Evolutionary conservation across 2,329 filamentous ascomycete species (phyloP).

Genomic region (Trichoderma citrinoviride): DNA sequence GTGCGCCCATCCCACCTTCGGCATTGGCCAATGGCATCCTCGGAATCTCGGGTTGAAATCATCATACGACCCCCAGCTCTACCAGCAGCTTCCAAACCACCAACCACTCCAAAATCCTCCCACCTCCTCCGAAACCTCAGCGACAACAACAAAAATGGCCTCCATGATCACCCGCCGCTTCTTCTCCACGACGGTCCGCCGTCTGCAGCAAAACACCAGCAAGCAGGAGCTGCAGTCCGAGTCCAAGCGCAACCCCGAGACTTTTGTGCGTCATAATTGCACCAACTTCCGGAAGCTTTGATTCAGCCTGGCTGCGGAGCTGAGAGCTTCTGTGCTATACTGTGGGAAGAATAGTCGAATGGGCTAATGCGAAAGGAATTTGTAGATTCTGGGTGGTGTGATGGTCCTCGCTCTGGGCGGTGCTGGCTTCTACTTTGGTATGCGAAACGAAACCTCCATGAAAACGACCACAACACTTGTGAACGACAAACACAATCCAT

Average conservation of each 20-base stretch:
- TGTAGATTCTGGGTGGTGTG: conserved; percentile 82
- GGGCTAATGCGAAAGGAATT: conserved; percentile 13
- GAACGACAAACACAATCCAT: too few species aligned
- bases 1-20: conserved; percentile 27
- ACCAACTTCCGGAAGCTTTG: not conserved
- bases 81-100: conserved; percentile 11
- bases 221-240: conserved; percentile 54
- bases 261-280: conserved; percentile 42
- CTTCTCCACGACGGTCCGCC: conserved; percentile 54
- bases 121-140: conserved; percentile 21
- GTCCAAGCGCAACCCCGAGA: conserved; percentile 54
- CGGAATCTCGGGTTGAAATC: conserved; percentile 20
- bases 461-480: too few species aligned
- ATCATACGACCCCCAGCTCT: conserved; percentile 20
- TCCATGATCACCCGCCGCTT: conserved; percentile 56
- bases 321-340: conserved; percentile 17
- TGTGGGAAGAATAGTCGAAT: not conserved
- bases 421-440: conserved; percentile 88
- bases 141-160: conserved; percentile 46
- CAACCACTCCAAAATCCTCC: conserved; percentile 24
- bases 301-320: too few species aligned
- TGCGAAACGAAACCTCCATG: conserved; percentile 22
- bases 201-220: conserved; percentile 32
- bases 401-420: conserved; percentile 87
- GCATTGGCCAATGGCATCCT: conserved; percentile 33